These are phyloP conservation scores for Phylloporus arenicola DNA, from an alignment of 768 basidiomycete genomes.

Conservation along the genomic window DNA sequence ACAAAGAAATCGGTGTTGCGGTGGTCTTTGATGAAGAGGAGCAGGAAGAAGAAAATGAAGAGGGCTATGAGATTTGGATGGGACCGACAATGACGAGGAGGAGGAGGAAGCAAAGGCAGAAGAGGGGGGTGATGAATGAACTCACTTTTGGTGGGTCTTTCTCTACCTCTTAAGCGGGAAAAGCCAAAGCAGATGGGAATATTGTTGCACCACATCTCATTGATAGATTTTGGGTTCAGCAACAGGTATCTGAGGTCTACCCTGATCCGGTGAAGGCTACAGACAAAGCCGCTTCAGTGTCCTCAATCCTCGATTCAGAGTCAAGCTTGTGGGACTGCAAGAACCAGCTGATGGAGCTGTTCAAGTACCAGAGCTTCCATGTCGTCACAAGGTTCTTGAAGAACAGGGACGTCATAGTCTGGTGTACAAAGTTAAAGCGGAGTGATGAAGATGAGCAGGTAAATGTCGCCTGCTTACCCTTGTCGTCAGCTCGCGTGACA, in stretches of 20 bases:
- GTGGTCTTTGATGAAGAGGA: constrained; percentile 98
- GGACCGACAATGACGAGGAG: constrained; percentile 70
- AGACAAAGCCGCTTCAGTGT: constrained; percentile 81
- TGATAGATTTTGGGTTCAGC: constrained; percentile 98
- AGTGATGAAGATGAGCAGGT: constrained; percentile 38
- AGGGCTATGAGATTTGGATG: constrained; percentile 84
- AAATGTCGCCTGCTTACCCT: constrained; percentile 41
- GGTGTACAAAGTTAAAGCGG: constrained; percentile 95
- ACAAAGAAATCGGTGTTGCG: constrained; percentile 93
- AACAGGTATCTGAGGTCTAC: constrained; percentile 85
- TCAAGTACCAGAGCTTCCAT: constrained; percentile 89
- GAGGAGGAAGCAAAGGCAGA: constrained; percentile 40
- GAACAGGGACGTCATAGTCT: constrained; percentile 93
- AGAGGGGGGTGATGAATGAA: constrained; percentile 50
- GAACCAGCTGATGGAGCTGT: constrained; percentile 93
- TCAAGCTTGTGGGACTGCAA: constrained; percentile 87
- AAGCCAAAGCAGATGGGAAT: constrained; percentile 63
- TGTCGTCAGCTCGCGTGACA: not conserved
- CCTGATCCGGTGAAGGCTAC: constrained; percentile 92
- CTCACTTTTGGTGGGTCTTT: constrained; percentile 74
- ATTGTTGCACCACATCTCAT: constrained; percentile 84
- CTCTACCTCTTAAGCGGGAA: constrained; percentile 39
- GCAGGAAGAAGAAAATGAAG: constrained; percentile 69
- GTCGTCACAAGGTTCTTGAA: constrained; percentile 87
- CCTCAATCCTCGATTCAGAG: constrained; percentile 82